Base-by-base conservation (phyloP, 2,329 filamentous ascomycete species). In the Orbilia blumenaviensis region DNA sequence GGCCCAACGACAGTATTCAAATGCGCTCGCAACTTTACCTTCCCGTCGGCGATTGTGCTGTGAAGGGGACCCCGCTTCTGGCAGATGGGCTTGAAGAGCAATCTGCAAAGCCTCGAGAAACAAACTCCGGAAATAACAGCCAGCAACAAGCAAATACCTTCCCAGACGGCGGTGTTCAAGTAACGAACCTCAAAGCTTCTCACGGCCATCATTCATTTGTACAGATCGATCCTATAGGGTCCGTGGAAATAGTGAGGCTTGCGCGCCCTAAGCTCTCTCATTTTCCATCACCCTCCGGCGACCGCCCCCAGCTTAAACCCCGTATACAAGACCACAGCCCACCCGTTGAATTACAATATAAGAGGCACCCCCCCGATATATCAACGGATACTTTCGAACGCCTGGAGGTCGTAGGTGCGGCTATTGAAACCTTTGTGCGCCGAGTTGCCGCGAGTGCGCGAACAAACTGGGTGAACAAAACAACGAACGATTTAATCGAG, bases 1-100 rank as follows among this genome's bases (percentile, higher is more conserved):
- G 95, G 95, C 92, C 93, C 5, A 92, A 93, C 78, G 95, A 98
- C 81, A 93, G 89, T 78, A 91, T 98, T 36, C 94, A 97, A 82
- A 89, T 90, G 54, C 89, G 94, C 73, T 92, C 92, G 80, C 90
- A 89, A 78, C 87, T 99, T 14, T 87, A 94, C 7, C 85, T 99
- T 62, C 95, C 95, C 0, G 92, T 98, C 3, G 94, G 97, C 82
- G 91, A 92, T 42, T 98, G 94, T 82, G 90, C 91, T 44, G 86
- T 94, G 44, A 95, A 93, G 81, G 93, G 94, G 81, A 84, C 46
- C 83, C 87, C 44, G 86, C 88, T 81, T 82, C 23, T 50, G 86
- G n/a, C 83, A 88, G n/a, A 85, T 85, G 18, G 21, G 10, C 0
- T 83, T 84, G 16, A 87, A 86, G 1, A 86, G 87, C 5, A 82